Evolutionary conservation across 2,329 filamentous ascomycete species (phyloP).

Genomic region (Fusarium pilosicola): DNA sequence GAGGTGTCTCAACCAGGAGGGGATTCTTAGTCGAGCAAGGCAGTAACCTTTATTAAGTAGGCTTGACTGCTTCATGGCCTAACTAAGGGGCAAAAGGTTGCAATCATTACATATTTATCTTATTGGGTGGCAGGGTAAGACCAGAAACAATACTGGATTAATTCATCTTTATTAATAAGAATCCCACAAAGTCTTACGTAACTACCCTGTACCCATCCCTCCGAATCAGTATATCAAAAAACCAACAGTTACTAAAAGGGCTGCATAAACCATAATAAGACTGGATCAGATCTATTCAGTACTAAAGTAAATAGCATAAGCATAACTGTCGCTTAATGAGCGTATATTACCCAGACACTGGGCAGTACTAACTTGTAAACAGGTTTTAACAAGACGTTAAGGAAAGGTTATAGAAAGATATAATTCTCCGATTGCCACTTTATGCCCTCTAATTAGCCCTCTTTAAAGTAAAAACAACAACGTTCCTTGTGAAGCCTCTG

Average conservation of each 20-base stretch:
- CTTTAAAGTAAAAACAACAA: neutral
- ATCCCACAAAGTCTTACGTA: accelerated
- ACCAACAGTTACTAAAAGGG: accelerated
- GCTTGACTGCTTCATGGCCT: accelerated
- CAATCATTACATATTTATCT: accelerated
- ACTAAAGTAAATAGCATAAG: accelerated
- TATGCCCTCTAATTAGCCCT: too few relatives aligned
- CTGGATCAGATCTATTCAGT: accelerated
- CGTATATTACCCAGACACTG: accelerated
- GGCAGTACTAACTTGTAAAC: accelerated
- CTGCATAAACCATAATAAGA: too few relatives aligned
- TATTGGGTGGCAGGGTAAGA: accelerated
- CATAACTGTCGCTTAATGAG: accelerated
- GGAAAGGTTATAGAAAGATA: accelerated
- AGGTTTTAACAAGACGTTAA: accelerated
- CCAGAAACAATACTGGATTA: accelerated
- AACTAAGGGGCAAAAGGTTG: accelerated
- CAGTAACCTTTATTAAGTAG: accelerated
- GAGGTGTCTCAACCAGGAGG: accelerated
- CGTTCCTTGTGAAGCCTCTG: accelerated
- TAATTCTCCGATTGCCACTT: neutral
- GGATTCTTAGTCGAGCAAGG: accelerated
- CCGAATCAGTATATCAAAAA: accelerated
- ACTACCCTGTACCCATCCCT: accelerated
- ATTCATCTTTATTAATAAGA: accelerated